Evolutionary conservation across 768 basidiomycete genomes (phyloP).

Genomic region (Dictyophora rubrovolvata): DNA sequence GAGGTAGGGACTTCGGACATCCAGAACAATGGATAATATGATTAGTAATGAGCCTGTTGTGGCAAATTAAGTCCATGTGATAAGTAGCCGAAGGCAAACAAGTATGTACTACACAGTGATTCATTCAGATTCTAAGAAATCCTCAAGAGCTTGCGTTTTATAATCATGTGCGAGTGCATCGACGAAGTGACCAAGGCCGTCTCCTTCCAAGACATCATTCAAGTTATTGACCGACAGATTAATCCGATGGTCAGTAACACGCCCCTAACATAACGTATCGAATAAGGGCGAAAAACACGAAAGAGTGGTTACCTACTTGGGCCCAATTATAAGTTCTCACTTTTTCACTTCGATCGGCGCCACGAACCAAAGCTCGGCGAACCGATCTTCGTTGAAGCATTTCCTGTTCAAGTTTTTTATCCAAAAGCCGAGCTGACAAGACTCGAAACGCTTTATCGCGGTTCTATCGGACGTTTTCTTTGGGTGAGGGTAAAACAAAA

Average conservation of each 20-base stretch:
- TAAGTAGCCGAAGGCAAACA: not conserved
- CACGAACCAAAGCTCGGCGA: slow-evolving; percentile 64
- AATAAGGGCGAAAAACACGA: not conserved
- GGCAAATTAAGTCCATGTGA: no score
- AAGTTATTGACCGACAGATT: slow-evolving; percentile 64
- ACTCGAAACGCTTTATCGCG: slow-evolving; percentile 89
- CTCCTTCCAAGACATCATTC: slow-evolving; percentile 53
- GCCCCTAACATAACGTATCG: slow-evolving; percentile 41
- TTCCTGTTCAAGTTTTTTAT: slow-evolving; percentile 62
- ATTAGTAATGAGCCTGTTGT: not conserved
- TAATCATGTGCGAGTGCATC: slow-evolving; percentile 43
- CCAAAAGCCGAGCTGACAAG: slow-evolving; percentile 76
- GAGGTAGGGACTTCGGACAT: not conserved
- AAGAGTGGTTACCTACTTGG: slow-evolving; percentile 39
- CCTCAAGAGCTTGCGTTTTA: slow-evolving; percentile 46
- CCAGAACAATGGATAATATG: not conserved
- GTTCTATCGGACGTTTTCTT: slow-evolving; percentile 43
- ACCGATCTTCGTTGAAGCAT: slow-evolving; percentile 59
- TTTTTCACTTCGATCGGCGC: slow-evolving; percentile 85
- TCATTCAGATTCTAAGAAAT: slow-evolving; percentile 26
- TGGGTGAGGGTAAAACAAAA: not conserved
- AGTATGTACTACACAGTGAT: not conserved
- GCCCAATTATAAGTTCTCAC: slow-evolving; percentile 93
- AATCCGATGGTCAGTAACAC: slow-evolving; percentile 88
- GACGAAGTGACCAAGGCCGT: slow-evolving; percentile 48